Evolutionary conservation across 225 moss, liverwort and hornwort species (phyloP).

Genomic region (Polytrichum commune): DNA sequence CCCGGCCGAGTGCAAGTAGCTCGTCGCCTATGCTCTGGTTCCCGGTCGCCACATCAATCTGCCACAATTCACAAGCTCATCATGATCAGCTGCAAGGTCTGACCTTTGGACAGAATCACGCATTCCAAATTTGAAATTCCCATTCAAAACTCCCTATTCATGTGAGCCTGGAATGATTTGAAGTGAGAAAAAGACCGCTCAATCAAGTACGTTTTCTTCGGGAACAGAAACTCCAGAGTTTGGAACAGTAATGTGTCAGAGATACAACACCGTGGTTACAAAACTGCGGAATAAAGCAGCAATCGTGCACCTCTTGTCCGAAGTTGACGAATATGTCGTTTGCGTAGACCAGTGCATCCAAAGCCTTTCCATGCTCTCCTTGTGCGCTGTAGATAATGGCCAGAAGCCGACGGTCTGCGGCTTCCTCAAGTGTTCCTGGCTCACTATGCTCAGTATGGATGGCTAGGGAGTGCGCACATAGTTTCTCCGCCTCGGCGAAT

Average conservation of each 20-base stretch:
- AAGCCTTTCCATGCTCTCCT: constrained; percentile 65
- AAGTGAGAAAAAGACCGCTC: no score
- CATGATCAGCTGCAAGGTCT: background rate
- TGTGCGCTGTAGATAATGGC: constrained; percentile 84
- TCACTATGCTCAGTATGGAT: constrained; percentile 67
- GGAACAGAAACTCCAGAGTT: no score
- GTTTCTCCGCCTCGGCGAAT: constrained; percentile 71
- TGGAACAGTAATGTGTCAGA: no score
- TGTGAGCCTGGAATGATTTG: background rate
- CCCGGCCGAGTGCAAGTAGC: constrained; percentile 74
- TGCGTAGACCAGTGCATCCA: constrained; percentile 71
- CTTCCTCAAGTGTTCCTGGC: constrained; percentile 75
- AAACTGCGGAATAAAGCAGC: background rate
- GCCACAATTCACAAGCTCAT: constrained; percentile 1
- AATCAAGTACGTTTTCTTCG: no score
- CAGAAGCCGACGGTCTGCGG: constrained; percentile 75
- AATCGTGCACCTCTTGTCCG: constrained; percentile 34
- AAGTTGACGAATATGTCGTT: constrained; percentile 48
- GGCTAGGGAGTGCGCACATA: constrained; percentile 67
- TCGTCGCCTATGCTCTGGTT: constrained; percentile 82
- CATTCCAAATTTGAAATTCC: no score
- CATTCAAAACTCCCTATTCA: no score
- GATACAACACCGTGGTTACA: no score
- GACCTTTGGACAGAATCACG: no score
- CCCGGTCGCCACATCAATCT: constrained; percentile 84